These are phyloP conservation scores for Pseudogymnoascus sp. DNA, from an alignment of 2,329 filamentous ascomycete species.

Conservation along the genomic window DNA sequence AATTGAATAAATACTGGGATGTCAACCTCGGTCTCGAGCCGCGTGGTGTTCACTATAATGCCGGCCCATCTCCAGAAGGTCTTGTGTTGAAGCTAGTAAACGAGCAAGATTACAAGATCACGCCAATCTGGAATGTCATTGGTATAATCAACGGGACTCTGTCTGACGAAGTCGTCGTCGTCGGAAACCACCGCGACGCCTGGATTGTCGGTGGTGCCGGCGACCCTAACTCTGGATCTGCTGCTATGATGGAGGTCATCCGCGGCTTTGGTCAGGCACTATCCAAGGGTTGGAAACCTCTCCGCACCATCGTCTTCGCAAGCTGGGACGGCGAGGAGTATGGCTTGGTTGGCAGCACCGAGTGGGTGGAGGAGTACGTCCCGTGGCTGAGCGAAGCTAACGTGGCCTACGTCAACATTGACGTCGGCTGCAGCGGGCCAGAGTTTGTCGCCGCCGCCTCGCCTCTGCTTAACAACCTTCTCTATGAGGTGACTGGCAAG, in stretches of 20 bases:
- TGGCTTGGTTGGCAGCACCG: slow-evolving; percentile 69
- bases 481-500: slow-evolving; percentile 47
- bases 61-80: slow-evolving; percentile 60
- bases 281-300: slow-evolving; percentile 69
- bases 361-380: slow-evolving; percentile 79
- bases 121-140: slow-evolving; percentile 84
- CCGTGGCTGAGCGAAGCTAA: slow-evolving; percentile 65
- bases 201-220: slow-evolving; percentile 81
- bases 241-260: slow-evolving; percentile 70
- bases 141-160: slow-evolving; percentile 85
- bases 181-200: slow-evolving; percentile 89
- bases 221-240: slow-evolving; percentile 77
- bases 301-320: slow-evolving; percentile 85
- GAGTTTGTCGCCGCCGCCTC: slow-evolving; percentile 48
- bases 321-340: slow-evolving; percentile 71
- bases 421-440: slow-evolving; percentile 58
- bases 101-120: slow-evolving; percentile 73
- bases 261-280: slow-evolving; percentile 66
- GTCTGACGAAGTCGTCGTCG: slow-evolving; percentile 73
- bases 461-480: slow-evolving; percentile 54
- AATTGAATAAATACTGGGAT: slow-evolving; percentile 62
- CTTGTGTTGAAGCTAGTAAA: slow-evolving; percentile 68
- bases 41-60: slow-evolving; percentile 62
- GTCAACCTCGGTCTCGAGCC: slow-evolving; percentile 54
- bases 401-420: slow-evolving; percentile 72